A percentile compares a stretch with the other conserved stretches of the same genome.
Evolutionary conservation across 805 yeast species (phyloP).

Genomic region (Millerozyma miso): DNA sequence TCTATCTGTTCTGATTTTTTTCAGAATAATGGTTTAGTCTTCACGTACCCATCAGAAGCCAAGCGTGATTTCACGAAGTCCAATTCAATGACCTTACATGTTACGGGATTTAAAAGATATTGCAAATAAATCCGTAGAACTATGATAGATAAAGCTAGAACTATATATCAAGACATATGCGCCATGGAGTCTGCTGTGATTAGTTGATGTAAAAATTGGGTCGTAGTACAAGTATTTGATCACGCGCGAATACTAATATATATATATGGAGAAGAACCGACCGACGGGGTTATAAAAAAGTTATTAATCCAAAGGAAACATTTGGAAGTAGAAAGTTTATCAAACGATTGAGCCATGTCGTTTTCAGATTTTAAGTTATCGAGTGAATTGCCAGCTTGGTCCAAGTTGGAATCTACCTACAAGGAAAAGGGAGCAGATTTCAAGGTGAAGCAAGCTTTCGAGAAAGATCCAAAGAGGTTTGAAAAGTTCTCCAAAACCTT

Average conservation of each 20-base stretch:
- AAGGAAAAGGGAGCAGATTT: constrained; percentile 66
- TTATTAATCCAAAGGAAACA: not conserved
- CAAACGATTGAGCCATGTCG: constrained; percentile 3
- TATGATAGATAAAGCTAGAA: too few species aligned
- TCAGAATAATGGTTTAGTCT: too few species aligned
- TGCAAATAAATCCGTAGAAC: too few species aligned
- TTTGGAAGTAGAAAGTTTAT: not conserved
- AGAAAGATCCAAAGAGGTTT: constrained; percentile 69
- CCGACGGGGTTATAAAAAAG: constrained; percentile 3
- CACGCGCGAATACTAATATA: not conserved
- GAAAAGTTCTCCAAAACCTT: constrained; percentile 73
- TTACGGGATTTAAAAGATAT: too few species aligned
- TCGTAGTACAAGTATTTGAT: not conserved
- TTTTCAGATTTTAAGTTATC: constrained; percentile 47
- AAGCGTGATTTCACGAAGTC: too few species aligned
- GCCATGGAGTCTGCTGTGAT: too few species aligned
- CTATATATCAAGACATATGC: too few species aligned
- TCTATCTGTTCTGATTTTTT: too few species aligned
- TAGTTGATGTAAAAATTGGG: too few species aligned
- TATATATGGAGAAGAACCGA: constrained; percentile 2
- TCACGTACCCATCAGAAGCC: too few species aligned
- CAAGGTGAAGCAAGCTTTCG: constrained; percentile 74
- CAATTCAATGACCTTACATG: too few species aligned
- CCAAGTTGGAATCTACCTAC: constrained; percentile 65
- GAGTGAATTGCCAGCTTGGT: constrained; percentile 80